Evolutionary conservation across 352 stramenopile genomes (phyloP).

Genomic region (Phytophthora gonapodyides): DNA sequence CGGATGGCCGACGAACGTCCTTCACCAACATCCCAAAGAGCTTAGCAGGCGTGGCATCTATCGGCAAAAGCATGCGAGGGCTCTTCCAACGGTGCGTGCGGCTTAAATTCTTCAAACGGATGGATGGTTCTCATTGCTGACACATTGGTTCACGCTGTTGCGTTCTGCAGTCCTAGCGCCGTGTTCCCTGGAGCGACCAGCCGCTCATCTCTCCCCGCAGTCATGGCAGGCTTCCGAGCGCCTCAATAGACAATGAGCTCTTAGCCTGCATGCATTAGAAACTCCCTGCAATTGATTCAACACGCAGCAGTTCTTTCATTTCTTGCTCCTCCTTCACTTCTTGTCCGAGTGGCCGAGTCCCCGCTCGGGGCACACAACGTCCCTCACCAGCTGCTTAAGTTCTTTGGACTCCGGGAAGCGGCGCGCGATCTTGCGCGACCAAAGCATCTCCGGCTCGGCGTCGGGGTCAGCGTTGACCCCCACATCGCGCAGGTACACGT

Average conservation of each 20-base stretch:
- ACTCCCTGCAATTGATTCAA: background rate
- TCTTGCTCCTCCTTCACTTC: constrained; percentile 39
- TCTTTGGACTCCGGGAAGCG: constrained; percentile 93
- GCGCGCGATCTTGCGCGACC: constrained; percentile 80
- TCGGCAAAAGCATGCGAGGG: constrained; percentile 63
- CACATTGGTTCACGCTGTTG: background rate
- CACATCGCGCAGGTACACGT: constrained; percentile 59
- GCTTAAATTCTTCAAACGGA: constrained; percentile 1
- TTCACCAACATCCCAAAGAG: constrained; percentile 41
- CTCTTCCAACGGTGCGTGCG: constrained; percentile 52
- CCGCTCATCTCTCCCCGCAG: constrained; percentile 27
- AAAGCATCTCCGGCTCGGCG: constrained; percentile 70
- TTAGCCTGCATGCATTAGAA: background rate
- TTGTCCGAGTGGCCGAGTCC: constrained; percentile 88
- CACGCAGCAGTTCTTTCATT: background rate
- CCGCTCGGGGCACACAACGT: constrained; percentile 81
- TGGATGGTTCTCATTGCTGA: constrained; percentile 6
- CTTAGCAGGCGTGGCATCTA: constrained; percentile 48
- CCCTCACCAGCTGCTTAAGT: constrained; percentile 92
- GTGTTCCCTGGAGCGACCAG: constrained; percentile 35
- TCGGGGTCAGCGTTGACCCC: constrained; percentile 34
- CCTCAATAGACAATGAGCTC: constrained; percentile 17
- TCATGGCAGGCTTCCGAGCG: constrained; percentile 28
- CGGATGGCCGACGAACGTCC: constrained; percentile 47
- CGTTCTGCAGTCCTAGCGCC: constrained; percentile 29